A percentile compares a stretch with the other conserved stretches of the same genome.
These are phyloP conservation scores for Talaromyces sp. DNA, from an alignment of 2,329 filamentous ascomycete species.

Conservation along the genomic window DNA sequence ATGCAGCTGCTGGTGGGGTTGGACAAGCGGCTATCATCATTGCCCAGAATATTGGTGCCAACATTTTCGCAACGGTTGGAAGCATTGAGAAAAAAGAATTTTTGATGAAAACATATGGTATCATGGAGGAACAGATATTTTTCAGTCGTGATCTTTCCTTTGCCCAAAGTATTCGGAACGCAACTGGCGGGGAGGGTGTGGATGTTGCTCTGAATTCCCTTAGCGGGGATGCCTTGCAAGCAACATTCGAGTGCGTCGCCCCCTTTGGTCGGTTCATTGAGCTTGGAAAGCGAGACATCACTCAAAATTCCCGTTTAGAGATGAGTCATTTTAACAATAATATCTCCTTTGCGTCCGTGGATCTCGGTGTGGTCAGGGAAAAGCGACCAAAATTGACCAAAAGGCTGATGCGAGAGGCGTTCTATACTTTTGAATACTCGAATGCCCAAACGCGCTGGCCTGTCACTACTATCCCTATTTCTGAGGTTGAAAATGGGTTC, in stretches of 20 bases:
- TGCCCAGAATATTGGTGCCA: slow-evolving; percentile 24
- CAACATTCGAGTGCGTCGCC: slow-evolving; percentile 32
- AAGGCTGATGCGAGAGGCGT: slow-evolving; percentile 28
- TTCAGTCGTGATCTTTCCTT: slow-evolving; percentile 26
- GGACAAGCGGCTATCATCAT: slow-evolving; percentile 31
- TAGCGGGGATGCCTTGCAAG: slow-evolving; percentile 30
- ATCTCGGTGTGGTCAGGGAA: slow-evolving; percentile 36
- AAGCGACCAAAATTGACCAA: slow-evolving; percentile 26
- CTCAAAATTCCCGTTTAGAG: slow-evolving; percentile 43
- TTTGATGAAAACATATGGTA: slow-evolving; percentile 20
- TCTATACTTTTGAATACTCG: slow-evolving; percentile 17
- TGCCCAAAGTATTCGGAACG: slow-evolving; percentile 28
- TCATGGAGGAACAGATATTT: slow-evolving; percentile 18
- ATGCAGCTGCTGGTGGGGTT: slow-evolving; percentile 30
- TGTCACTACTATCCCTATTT: slow-evolving; percentile 23
- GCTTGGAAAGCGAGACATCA: slow-evolving; percentile 38
- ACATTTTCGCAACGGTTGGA: slow-evolving; percentile 28
- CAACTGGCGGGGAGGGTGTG: slow-evolving; percentile 29
- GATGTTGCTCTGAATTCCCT: slow-evolving; percentile 35
- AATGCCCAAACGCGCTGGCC: slow-evolving; percentile 21
- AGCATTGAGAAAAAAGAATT: slow-evolving; percentile 26
- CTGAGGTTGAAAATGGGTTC: slow-evolving; percentile 27
- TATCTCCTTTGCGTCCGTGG: slow-evolving; percentile 48
- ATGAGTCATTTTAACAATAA: slow-evolving; percentile 52
- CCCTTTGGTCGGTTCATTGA: slow-evolving; percentile 38